Conservation (phyloP, 2,329 filamentous ascomycete species). For the Fonsecaea pedrosoi region DNA sequence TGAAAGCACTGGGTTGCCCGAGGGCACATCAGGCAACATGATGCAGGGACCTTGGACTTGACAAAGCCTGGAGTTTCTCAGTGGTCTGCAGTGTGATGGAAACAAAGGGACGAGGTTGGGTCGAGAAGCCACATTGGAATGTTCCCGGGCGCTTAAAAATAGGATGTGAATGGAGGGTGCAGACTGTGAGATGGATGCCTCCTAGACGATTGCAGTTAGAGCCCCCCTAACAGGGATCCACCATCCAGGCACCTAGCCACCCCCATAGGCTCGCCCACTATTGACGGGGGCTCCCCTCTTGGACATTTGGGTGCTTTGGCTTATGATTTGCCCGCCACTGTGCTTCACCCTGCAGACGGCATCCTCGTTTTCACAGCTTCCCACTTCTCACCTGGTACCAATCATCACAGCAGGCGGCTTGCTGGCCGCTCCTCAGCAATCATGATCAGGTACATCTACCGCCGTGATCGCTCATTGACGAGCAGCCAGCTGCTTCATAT, state of each 20-base stretch:
- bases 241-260: constrained; percentile 16
- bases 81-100: constrained; percentile 18
- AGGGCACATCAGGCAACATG: not conserved
- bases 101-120: constrained; percentile 13
- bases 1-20: not conserved
- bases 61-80: not conserved
- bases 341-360: constrained; percentile 34
- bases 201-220: constrained; percentile 26
- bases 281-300: constrained; percentile 5
- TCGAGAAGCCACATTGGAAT: constrained; percentile 4
- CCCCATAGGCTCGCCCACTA: constrained; percentile 5
- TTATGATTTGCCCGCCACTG: constrained; percentile 28
- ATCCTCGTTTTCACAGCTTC: constrained; percentile 26
- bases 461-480: constrained; percentile 33
- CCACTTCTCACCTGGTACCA: constrained; percentile 20
- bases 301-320: constrained; percentile 10
- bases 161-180: constrained; percentile 23
- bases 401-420: constrained; percentile 29
- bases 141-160: constrained; percentile 29
- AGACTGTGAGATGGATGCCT: not conserved
- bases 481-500: constrained; percentile 37
- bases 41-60: constrained; percentile 8
- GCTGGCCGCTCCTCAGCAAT: constrained; percentile 25
- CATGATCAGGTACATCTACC: constrained; percentile 39
- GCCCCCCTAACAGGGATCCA: constrained; percentile 4